A percentile compares a stretch with the other conserved stretches of the same genome.
Evolutionary conservation across 805 yeast genomes (phyloP).

Genomic region (Kodamaea hsintzibuensis): DNA sequence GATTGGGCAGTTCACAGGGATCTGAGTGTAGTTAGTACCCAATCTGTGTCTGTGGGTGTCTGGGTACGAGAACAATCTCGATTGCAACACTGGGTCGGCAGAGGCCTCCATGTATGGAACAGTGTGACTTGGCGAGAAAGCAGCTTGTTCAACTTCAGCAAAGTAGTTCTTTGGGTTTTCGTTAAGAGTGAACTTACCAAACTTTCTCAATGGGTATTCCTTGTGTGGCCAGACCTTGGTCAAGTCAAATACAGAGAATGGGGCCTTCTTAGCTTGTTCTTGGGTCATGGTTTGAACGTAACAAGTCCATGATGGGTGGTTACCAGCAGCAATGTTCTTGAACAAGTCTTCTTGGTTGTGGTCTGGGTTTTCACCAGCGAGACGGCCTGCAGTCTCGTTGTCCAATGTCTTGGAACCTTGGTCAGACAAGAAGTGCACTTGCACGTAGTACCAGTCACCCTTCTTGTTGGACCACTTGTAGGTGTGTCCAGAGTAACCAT

Average conservation of each 20-base stretch:
- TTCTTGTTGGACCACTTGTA: conserved; percentile 76
- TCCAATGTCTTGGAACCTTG: conserved; percentile 57
- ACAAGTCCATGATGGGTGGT: conserved; percentile 80
- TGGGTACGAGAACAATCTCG: conserved; percentile 72
- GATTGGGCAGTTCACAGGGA: conserved; percentile 76
- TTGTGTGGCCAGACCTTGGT: conserved; percentile 71
- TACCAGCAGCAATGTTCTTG: conserved; percentile 74
- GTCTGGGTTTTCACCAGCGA: conserved; percentile 81
- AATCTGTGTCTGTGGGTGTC: conserved; percentile 79
- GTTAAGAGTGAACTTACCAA: conserved; percentile 56
- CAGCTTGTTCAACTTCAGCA: conserved; percentile 50
- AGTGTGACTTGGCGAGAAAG: conserved; percentile 71
- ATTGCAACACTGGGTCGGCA: conserved; percentile 76
- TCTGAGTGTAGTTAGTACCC: conserved; percentile 65
- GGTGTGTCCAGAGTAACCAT: conserved; percentile 84
- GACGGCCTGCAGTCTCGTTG: conserved; percentile 66
- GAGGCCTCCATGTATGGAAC: conserved; percentile 77
- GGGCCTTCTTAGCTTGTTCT: conserved; percentile 70
- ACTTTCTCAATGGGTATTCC: conserved; percentile 54
- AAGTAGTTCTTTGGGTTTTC: conserved; percentile 55
- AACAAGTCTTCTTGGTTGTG: conserved; percentile 78
- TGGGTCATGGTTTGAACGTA: conserved; percentile 86
- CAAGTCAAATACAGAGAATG: conserved; percentile 84
- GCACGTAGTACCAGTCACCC: conserved; percentile 78
- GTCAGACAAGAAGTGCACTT: conserved; percentile 70